A percentile compares a stretch with the other conserved stretches of the same genome.
Conservation (phyloP, 2,329 filamentous ascomycete species). For the Monilinia fructigena region DNA sequence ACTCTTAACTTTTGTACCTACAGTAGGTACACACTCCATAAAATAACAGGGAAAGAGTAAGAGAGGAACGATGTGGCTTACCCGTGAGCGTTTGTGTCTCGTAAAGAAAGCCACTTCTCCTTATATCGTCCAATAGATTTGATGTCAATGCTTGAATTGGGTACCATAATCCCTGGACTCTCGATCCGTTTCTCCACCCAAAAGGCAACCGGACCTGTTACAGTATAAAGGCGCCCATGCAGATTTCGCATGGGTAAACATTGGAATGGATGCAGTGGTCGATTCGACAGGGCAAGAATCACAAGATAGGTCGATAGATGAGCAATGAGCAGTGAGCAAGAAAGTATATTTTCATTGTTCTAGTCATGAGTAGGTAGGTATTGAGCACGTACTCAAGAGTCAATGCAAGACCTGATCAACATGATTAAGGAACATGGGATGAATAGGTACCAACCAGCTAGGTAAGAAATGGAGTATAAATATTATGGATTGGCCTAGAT, state of each 20-base stretch:
- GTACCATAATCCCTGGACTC: background rate
- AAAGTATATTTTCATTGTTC: no score
- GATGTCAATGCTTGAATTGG: constrained; percentile 8
- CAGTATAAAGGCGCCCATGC: background rate
- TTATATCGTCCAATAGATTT: background rate
- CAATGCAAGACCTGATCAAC: background rate
- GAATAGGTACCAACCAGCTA: background rate
- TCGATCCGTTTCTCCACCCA: constrained; percentile 16
- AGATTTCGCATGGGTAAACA: constrained; percentile 6
- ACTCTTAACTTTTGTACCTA: background rate
- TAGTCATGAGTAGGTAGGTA: no score
- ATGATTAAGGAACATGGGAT: background rate
- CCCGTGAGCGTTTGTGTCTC: background rate
- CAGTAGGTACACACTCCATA: background rate
- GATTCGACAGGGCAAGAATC: background rate
- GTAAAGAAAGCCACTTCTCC: constrained; percentile 7
- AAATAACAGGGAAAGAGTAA: background rate
- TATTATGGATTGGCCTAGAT: background rate
- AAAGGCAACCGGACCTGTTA: background rate
- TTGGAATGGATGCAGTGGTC: constrained; percentile 2
- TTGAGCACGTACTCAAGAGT: no score
- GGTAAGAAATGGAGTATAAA: background rate
- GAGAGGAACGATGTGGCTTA: constrained; percentile 16
- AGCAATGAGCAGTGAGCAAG: no score
- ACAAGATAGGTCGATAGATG: background rate